Percentiles rank a stretch among this genome's conserved stretches.
Conservation (phyloP, 148 eudicot species). For the Fagopyrum homotropicum region DNA sequence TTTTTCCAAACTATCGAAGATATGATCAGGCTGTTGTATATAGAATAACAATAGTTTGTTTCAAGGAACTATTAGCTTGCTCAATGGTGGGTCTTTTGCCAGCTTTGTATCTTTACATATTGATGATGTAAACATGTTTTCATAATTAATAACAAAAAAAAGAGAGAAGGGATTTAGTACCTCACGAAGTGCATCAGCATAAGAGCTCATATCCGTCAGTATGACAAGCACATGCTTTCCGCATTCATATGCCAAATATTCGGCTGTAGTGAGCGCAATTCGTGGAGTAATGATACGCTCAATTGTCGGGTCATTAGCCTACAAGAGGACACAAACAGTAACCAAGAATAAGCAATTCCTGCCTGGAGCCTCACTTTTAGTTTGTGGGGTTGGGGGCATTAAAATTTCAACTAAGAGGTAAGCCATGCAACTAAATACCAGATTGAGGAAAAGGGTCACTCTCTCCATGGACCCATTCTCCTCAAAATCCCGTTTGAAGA, state of each 20-base stretch:
- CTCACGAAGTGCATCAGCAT: constrained; percentile 90
- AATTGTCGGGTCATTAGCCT: constrained; percentile 88
- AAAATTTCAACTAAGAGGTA: background rate
- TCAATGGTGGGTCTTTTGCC: background rate
- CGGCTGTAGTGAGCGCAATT: constrained; percentile 98
- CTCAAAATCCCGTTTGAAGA: constrained; percentile 80
- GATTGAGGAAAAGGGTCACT: constrained; percentile 62
- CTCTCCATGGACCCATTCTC: constrained; percentile 80
- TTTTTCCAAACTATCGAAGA: background rate
- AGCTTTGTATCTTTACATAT: background rate
- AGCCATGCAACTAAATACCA: constrained; percentile 23
- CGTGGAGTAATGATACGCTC: constrained; percentile 99
- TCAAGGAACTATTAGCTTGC: background rate
- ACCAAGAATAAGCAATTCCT: constrained; percentile 2
- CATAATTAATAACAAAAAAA: background rate
- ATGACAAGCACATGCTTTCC: constrained; percentile 99
- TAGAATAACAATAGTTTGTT: background rate
- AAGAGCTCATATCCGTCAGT: constrained; percentile 95
- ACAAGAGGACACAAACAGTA: constrained; percentile 12
- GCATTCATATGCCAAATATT: constrained; percentile 97
- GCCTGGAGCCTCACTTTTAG: background rate
- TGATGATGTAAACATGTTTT: background rate
- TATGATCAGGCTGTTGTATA: background rate
- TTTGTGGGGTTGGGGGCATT: background rate
- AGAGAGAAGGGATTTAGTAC: constrained; percentile 20